Base-by-base conservation (phyloP, 306 rosid species). In the Macrotyloma uniflorum region DNA sequence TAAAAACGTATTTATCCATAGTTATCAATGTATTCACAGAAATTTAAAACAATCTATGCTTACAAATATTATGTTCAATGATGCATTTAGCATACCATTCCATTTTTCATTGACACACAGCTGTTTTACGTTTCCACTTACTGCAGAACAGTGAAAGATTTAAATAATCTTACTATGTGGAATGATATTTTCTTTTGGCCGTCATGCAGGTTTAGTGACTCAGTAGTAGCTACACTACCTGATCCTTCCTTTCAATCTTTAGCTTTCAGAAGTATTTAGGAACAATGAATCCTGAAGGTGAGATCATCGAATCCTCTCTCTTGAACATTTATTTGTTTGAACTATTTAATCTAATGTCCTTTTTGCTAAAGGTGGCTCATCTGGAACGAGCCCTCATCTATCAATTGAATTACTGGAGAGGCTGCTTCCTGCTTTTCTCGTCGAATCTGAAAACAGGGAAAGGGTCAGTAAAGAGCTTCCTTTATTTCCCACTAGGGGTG, bases 281-380 rank as follows among this genome's bases (percentile, higher is more conserved):
- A 73, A 62, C 46, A 51, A 69, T 64, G 84, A 80, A 63, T 33
- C 57, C 30, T 47, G 61, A 54, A 80, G 76, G 79, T 70, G 46
- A 77, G 45, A 24, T 30, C 2, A 9, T 51, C 32, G n/a, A 22
- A 55, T 58, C 59, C 32, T 64, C 45, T 33, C 45, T 33, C 26
- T 35, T 0, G 1, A 36, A 1, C 49, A 35, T 9, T 63, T 33
- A 63, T 11, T 66, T 49, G 24, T 57, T 16, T 11, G 46, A 24
- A 32, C 40, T n/a, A 6, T 63, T 13, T 79, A 35, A 9, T 19
- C 1, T 69, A 50, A 38, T 62, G 2, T 42, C 4, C 55, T 12
- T 45, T 36, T 61, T 22, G 74, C 5, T 23, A 59, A 22, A 67
- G 80, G 83, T 24, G 55, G 64, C 5, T n/a, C 1, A 50, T 6